phyloP scores from a whole-genome alignment of 73 alveolate genomes.

The Tetrahymena borealis region DNA sequence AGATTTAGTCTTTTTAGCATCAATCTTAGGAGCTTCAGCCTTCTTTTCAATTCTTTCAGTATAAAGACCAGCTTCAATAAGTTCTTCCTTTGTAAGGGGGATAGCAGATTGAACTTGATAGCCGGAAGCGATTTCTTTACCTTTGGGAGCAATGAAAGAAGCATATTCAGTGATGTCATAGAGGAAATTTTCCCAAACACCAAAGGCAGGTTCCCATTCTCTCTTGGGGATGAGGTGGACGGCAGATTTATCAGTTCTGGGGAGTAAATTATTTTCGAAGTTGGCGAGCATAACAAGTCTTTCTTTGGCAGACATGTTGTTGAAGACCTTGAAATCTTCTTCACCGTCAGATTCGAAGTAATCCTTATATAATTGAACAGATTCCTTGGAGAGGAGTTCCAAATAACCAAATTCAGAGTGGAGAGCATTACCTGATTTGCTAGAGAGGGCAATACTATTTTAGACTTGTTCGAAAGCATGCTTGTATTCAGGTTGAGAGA shows the following conservation, averaged over 20 bases:
- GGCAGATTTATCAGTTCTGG: not conserved
- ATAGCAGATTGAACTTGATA: not conserved
- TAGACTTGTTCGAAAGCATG: constrained; percentile 1
- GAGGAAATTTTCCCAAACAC: constrained; percentile 21
- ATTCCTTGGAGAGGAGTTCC: constrained; percentile 31
- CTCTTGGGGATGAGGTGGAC: constrained; percentile 41
- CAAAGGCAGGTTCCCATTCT: constrained; percentile 31
- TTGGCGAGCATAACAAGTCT: constrained; percentile 2
- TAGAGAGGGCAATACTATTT: not conserved
- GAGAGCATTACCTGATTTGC: constrained; percentile 7
- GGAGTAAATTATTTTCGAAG: constrained; percentile 17
- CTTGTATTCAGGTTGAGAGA: constrained; percentile 46
- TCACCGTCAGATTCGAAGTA: constrained; percentile 75
- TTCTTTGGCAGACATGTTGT: constrained; percentile 18
- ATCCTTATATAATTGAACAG: constrained; percentile 61
- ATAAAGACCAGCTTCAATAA: not conserved
- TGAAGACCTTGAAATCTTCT: constrained; percentile 40
- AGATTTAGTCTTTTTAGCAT: not conserved
- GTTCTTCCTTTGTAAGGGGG: not conserved
- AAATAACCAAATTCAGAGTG: constrained; percentile 45
- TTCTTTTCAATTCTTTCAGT: not conserved
- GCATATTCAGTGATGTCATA: constrained; percentile 18
- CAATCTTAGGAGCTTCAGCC: not conserved
- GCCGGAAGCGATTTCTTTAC: constrained; percentile 42
- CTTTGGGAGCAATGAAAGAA: constrained; percentile 25